Evolutionary conservation across 257 asterid species (phyloP).

Genomic region (Sherardia arvensis): DNA sequence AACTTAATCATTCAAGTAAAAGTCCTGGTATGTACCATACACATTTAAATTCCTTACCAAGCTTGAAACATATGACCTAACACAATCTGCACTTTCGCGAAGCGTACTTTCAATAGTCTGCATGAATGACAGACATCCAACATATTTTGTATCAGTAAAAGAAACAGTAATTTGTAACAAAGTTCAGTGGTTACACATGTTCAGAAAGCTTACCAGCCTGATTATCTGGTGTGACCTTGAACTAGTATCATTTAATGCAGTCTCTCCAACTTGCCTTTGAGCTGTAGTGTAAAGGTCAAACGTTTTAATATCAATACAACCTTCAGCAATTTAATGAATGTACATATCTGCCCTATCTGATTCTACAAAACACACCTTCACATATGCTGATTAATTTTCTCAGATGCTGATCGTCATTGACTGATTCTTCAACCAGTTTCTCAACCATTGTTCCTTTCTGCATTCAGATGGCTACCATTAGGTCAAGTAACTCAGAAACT

Average conservation of each 20-base stretch:
- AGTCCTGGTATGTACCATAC: not conserved
- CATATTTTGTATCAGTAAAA: constrained; percentile 12
- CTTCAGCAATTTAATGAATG: not conserved
- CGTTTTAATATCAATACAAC: constrained; percentile 1
- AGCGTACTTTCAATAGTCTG: constrained; percentile 86
- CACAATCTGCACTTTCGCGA: constrained; percentile 83
- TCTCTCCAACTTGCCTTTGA: constrained; percentile 96
- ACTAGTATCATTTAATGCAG: constrained; percentile 85
- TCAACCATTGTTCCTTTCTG: constrained; percentile 93
- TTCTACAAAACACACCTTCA: constrained; percentile 34
- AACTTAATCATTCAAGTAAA: not conserved
- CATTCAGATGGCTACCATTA: constrained; percentile 13
- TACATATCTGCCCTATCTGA: constrained; percentile 9
- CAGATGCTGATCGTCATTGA: constrained; percentile 67
- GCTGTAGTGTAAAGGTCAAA: constrained; percentile 52
- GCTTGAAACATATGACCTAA: constrained; percentile 90
- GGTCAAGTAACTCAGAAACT: not conserved
- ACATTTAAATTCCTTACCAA: constrained; percentile 41
- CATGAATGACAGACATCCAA: constrained; percentile 23
- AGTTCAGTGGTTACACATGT: not conserved
- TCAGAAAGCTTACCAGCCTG: constrained; percentile 49
- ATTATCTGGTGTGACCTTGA: constrained; percentile 94
- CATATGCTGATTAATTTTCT: constrained; percentile 63
- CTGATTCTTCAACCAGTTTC: constrained; percentile 86
- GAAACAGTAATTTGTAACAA: not conserved